Conservation (phyloP, 2,329 filamentous ascomycete genomes). For the Cercospora beticola region DNA sequence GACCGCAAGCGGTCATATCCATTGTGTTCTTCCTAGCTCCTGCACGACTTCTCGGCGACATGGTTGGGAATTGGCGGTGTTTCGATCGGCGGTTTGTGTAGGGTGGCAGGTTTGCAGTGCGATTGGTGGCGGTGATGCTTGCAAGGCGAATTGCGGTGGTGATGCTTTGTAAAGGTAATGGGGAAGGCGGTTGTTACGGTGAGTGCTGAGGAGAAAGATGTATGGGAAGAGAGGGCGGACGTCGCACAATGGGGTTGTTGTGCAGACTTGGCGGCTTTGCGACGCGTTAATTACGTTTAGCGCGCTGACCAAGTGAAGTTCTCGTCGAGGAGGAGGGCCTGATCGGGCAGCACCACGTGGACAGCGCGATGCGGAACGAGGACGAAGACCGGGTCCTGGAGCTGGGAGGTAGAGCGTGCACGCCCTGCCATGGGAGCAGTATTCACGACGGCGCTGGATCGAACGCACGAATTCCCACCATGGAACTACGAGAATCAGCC, state of each 20-base stretch:
- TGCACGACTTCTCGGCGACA: background rate
- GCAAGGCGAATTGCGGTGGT: background rate
- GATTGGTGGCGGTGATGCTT: background rate
- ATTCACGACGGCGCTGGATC: background rate
- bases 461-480: background rate
- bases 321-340: background rate
- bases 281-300: background rate
- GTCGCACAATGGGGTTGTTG: background rate
- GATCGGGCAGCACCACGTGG: background rate
- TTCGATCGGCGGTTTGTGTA: background rate
- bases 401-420: background rate
- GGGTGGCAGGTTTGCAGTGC: background rate
- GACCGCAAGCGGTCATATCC: background rate
- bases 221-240: background rate
- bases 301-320: background rate
- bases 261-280: background rate
- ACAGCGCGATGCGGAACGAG: background rate
- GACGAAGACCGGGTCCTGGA: background rate
- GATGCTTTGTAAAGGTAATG: background rate
- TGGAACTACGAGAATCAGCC: background rate
- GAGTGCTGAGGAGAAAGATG: background rate
- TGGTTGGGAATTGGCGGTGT: background rate
- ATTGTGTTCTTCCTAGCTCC: background rate
- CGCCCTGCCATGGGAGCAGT: background rate
- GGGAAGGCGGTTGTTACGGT: background rate